These are phyloP conservation scores for Tremellales sp. DNA, from an alignment of 1,284 basidiomycete genomes.

Conservation along the genomic window DNA sequence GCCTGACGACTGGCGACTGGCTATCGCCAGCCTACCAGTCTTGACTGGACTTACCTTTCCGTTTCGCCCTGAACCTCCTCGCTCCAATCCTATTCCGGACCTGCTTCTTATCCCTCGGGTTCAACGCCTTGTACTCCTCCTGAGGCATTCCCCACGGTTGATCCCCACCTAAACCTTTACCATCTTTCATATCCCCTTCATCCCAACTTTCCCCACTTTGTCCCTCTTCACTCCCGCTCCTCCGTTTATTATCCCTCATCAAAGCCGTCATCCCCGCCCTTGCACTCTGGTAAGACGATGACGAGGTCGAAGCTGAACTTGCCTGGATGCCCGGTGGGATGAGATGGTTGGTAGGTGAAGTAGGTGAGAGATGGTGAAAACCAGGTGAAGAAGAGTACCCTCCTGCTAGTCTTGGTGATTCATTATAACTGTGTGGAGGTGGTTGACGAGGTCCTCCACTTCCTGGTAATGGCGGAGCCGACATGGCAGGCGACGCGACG, in stretches of 20 bases:
- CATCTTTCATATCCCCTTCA: conserved; percentile 14
- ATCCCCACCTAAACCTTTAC: no score
- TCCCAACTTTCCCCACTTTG: conserved; percentile 1
- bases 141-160: conserved; percentile 47
- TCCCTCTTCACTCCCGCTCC: conserved; percentile 4
- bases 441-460: conserved; percentile 1
- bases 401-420: conserved; percentile 3
- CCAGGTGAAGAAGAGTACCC: not conserved
- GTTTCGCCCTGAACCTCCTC: conserved; percentile 39
- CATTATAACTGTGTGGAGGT: conserved; percentile 6
- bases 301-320: not conserved
- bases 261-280: conserved; percentile 13
- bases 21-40: not conserved
- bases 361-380: not conserved
- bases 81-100: conserved; percentile 37
- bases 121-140: conserved; percentile 38
- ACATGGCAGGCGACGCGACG: not conserved
- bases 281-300: not conserved
- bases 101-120: conserved; percentile 26
- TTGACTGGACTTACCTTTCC: conserved; percentile 34
- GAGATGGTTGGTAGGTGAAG: not conserved
- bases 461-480: not conserved
- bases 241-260: not conserved
- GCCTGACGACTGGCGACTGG: no score
- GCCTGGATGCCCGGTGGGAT: no score